A percentile compares a stretch with the other conserved stretches of the same genome.
Evolutionary conservation across 768 basidiomycete genomes (phyloP).

Genomic region (Amanita polypyramis): DNA sequence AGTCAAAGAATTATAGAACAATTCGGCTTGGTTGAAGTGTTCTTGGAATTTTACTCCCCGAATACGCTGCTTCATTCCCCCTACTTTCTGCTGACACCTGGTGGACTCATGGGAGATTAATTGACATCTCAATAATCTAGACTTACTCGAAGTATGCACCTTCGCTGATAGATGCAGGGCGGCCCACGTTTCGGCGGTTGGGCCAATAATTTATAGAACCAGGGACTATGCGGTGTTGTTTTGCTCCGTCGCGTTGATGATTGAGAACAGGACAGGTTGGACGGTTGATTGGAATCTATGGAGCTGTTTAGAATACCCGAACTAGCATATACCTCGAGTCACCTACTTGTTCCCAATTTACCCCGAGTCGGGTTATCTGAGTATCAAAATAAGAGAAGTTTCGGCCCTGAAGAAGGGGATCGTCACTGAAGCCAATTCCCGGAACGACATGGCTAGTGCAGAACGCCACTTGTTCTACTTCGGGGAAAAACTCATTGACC

Average conservation of each 20-base stretch:
- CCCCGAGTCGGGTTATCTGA: slow-evolving; percentile 68
- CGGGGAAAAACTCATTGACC: slow-evolving; percentile 73
- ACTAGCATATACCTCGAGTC: not conserved
- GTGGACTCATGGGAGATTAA: slow-evolving; percentile 12
- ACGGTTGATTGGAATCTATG: slow-evolving; percentile 71
- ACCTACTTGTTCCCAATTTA: slow-evolving; percentile 67
- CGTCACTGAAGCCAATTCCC: slow-evolving; percentile 63
- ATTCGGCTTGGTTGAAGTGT: slow-evolving; percentile 60
- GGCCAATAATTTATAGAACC: slow-evolving; percentile 73
- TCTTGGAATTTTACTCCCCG: slow-evolving; percentile 72
- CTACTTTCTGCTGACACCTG: slow-evolving; percentile 39
- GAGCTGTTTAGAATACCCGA: not conserved
- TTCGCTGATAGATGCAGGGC: slow-evolving; percentile 33
- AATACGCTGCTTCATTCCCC: slow-evolving; percentile 47
- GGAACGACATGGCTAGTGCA: slow-evolving; percentile 68
- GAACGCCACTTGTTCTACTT: slow-evolving; percentile 85
- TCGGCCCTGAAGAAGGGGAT: slow-evolving; percentile 74
- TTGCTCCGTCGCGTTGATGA: slow-evolving; percentile 52
- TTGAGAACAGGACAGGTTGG: slow-evolving; percentile 70
- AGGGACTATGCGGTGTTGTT: slow-evolving; percentile 46
- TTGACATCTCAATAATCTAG: not conserved
- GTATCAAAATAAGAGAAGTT: slow-evolving; percentile 88
- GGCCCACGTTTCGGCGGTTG: slow-evolving; percentile 47
- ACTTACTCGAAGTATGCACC: slow-evolving; percentile 54
- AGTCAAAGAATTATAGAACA: slow-evolving; percentile 79